These are phyloP conservation scores for Epichloe sibirici DNA, from an alignment of 2,329 filamentous ascomycete genomes.

Conservation along the genomic window DNA sequence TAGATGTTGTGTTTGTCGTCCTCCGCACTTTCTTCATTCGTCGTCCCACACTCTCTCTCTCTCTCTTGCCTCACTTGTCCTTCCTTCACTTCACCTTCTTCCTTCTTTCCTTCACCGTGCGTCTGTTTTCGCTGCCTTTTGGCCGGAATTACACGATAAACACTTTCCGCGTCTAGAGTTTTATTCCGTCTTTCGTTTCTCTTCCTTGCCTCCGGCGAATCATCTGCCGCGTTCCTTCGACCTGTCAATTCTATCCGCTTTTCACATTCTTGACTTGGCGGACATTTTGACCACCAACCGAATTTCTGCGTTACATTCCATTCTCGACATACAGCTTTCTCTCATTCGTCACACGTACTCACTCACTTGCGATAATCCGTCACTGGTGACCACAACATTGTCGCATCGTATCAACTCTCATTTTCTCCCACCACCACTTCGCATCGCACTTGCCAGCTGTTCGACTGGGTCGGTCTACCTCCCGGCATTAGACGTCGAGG, in stretches of 20 bases:
- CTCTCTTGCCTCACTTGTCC: not conserved
- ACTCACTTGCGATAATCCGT: not conserved
- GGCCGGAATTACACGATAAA: not conserved
- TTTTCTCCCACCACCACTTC: not conserved
- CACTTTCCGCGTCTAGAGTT: not conserved
- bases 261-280: slow-evolving; percentile 5
- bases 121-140: not conserved
- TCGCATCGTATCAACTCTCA: not conserved
- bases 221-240: not conserved
- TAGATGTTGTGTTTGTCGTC: not conserved
- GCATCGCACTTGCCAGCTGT: not conserved
- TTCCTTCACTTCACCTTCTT: not conserved
- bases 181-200: not conserved
- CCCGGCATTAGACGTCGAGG: not conserved
- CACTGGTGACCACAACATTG: slow-evolving; percentile 3
- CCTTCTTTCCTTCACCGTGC: not conserved
- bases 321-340: not conserved
- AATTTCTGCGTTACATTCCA: slow-evolving; percentile 2
- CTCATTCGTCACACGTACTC: not conserved
- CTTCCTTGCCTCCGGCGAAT: not conserved
- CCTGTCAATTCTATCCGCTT: not conserved
- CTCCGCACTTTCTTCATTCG: slow-evolving; percentile 1
- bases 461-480: not conserved
- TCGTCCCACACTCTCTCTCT: not conserved
- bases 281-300: not conserved